Evolutionary conservation across 495 filamentous ascomycete genomes (phyloP).

Genomic region (Lasiosphaeria miniovina): DNA sequence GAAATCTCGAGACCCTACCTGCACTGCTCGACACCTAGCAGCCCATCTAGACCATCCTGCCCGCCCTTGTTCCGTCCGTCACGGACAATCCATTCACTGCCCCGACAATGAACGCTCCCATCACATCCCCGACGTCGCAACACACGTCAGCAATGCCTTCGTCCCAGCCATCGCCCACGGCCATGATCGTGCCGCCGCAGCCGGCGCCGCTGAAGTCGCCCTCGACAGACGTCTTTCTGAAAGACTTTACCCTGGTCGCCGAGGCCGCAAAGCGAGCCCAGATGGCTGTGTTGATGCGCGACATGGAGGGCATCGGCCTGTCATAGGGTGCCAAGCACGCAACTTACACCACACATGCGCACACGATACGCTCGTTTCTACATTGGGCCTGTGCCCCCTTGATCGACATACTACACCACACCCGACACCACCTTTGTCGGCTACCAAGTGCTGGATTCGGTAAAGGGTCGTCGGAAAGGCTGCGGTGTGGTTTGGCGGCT

Average conservation of each 20-base stretch:
- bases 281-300: constrained; percentile 80
- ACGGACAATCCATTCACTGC: background rate
- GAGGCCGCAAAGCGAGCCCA: constrained; percentile 93
- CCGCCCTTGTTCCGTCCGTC: background rate
- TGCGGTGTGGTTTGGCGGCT: no score
- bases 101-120: constrained; percentile 37
- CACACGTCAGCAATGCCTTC: constrained; percentile 28
- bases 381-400: no score
- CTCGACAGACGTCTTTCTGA: constrained; percentile 62
- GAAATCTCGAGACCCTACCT: no score
- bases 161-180: constrained; percentile 24
- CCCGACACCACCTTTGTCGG: no score
- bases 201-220: constrained; percentile 31
- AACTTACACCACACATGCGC: no score
- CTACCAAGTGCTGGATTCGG: no score
- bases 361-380: no score
- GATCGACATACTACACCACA: no score
- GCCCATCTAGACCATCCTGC: background rate
- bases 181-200: constrained; percentile 35
- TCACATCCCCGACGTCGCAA: constrained; percentile 29
- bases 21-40: background rate
- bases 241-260: constrained; percentile 83
- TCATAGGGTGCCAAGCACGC: constrained; percentile 28
- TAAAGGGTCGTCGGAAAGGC: no score
- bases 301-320: constrained; percentile 67